Evolutionary conservation across 805 yeast species (phyloP).

Genomic region (Wickerhamomyces pijperi): DNA sequence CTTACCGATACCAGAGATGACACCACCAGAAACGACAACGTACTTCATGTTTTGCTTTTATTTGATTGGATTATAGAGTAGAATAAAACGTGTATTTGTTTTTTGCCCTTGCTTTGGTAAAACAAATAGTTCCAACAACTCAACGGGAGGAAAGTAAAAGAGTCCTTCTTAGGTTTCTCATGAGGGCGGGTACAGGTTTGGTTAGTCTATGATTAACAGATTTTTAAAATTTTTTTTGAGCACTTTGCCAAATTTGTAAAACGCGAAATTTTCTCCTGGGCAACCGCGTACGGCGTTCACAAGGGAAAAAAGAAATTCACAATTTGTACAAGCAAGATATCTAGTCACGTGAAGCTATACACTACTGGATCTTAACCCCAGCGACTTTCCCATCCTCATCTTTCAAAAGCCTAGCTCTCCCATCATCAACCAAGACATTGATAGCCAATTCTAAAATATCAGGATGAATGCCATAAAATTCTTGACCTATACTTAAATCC

Average conservation of each 20-base stretch:
- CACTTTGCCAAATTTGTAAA: too few species aligned
- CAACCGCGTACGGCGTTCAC: too few species aligned
- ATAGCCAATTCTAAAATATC: constrained; percentile 42
- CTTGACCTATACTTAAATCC: constrained; percentile 44
- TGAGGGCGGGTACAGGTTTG: not conserved
- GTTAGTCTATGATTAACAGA: not conserved
- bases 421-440: constrained; percentile 48
- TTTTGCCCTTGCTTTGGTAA: not conserved
- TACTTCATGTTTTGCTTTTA: constrained; percentile 58
- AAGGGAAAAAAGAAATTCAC: too few species aligned
- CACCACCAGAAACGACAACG: constrained; percentile 98
- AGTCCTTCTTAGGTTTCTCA: too few species aligned
- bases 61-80: not conserved
- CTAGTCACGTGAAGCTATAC: too few species aligned
- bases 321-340: too few species aligned
- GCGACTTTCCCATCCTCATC: constrained; percentile 56
- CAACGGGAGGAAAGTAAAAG: constrained; percentile 6
- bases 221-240: not conserved
- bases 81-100: not conserved
- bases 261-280: too few species aligned
- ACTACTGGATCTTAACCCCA: constrained; percentile 63
- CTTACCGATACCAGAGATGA: constrained; percentile 97
- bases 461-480: constrained; percentile 53
- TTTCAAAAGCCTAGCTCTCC: constrained; percentile 63
- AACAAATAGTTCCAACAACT: constrained; percentile 4